These are phyloP conservation scores for Penium margaritaceum DNA, from an alignment of 139 green algal genomes.

Conservation along the genomic window DNA sequence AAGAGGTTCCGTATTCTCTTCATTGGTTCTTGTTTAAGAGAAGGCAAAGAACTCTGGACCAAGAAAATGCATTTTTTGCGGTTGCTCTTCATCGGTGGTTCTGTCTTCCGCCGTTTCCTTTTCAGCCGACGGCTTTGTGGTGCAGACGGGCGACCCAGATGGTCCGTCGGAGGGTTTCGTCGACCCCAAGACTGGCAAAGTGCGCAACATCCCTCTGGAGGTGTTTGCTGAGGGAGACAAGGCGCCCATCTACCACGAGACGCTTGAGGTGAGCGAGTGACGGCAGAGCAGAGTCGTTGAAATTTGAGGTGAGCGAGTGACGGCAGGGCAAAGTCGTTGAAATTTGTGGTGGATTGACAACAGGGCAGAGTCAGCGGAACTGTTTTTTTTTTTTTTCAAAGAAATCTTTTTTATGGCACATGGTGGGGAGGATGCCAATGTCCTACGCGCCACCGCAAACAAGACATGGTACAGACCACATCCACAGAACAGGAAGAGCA, in stretches of 20 bases:
- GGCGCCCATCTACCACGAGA: conserved; percentile 86
- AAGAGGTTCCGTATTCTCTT: no score
- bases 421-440: no score
- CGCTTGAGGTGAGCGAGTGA: conserved; percentile 84
- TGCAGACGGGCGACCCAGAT: conserved; percentile 89
- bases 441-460: no score
- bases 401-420: no score
- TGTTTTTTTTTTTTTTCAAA: no score
- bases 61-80: background rate
- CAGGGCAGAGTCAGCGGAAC: no score
- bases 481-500: no score
- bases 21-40: no score
- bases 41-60: no score
- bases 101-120: background rate
- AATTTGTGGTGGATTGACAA: conserved; percentile 88
- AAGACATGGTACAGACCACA: no score
- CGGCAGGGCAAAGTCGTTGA: no score
- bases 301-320: conserved; percentile 83
- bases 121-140: conserved; percentile 88
- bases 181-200: conserved; percentile 47
- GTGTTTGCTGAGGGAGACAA: conserved; percentile 79
- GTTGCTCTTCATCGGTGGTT: background rate
- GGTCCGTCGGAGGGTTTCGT: conserved; percentile 60
- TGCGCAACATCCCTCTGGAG: conserved; percentile 83
- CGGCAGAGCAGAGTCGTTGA: no score